Evolutionary conservation across 805 yeast genomes (phyloP).

Genomic region (Candida ulmi): DNA sequence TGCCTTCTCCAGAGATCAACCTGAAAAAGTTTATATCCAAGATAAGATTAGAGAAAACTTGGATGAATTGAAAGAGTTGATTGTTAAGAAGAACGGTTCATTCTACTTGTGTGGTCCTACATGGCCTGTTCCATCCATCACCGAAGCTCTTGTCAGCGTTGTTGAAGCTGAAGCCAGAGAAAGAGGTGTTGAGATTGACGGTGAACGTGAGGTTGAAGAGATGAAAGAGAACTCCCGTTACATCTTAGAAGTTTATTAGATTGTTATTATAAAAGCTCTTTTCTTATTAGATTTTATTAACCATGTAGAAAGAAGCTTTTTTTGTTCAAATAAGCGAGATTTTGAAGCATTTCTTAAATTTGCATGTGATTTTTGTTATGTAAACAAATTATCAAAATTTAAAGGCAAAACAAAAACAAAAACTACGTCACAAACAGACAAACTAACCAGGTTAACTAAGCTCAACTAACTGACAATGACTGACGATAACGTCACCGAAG

Average conservation of each 20-base stretch:
- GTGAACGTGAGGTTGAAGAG: constrained; percentile 79
- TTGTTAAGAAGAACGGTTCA: constrained; percentile 73
- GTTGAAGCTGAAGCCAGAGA: constrained; percentile 63
- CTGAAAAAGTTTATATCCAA: constrained; percentile 90
- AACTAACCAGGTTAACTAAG: too few relatives aligned
- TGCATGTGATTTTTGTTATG: too few relatives aligned
- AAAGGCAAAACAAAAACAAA: too few relatives aligned
- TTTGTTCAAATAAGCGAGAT: too few relatives aligned
- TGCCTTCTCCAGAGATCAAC: constrained; percentile 96
- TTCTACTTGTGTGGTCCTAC: constrained; percentile 98
- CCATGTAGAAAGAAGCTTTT: too few relatives aligned
- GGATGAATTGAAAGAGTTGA: constrained; percentile 69
- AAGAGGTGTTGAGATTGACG: constrained; percentile 63
- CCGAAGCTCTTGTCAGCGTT: constrained; percentile 83
- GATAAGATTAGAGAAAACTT: constrained; percentile 82
- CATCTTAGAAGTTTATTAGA: constrained; percentile 84
- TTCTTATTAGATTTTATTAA: too few relatives aligned
- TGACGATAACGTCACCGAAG: too few relatives aligned
- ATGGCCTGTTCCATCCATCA: constrained; percentile 98
- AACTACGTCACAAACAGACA: too few relatives aligned
- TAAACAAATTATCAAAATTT: too few relatives aligned
- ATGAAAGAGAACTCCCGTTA: constrained; percentile 91
- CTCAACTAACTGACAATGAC: too few relatives aligned
- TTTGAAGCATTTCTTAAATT: too few relatives aligned
- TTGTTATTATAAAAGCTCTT: too few relatives aligned